phyloP scores from a whole-genome alignment of 352 stramenopile genomes.

The Phytophthora pini region DNA sequence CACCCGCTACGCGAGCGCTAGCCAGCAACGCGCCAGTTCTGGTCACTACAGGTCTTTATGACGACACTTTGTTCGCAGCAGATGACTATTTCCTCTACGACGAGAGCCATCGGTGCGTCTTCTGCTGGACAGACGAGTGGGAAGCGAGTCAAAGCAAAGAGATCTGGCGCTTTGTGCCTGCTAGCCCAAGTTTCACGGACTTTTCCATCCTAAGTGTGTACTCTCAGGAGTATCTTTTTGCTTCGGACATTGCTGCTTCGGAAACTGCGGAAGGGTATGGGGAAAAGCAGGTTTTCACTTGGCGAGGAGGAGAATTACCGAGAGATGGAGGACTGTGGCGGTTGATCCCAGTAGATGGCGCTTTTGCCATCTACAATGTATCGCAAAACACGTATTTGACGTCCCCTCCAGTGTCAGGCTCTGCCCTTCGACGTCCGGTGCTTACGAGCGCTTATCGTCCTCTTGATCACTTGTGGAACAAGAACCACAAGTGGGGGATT shows the following conservation, averaged over 20 bases:
- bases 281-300: slow-evolving; percentile 21
- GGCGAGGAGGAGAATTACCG: slow-evolving; percentile 24
- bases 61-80: slow-evolving; percentile 39
- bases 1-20: slow-evolving; percentile 38
- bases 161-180: slow-evolving; percentile 33
- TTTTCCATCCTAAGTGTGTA: slow-evolving; percentile 33
- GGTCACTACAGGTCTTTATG: slow-evolving; percentile 24
- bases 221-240: slow-evolving; percentile 26
- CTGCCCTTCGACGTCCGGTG: slow-evolving; percentile 21
- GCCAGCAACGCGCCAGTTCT: slow-evolving; percentile 41
- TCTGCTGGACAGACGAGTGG: slow-evolving; percentile 44
- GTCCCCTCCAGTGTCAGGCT: slow-evolving; percentile 15
- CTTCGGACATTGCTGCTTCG: slow-evolving; percentile 16
- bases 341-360: slow-evolving; percentile 18
- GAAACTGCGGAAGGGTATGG: slow-evolving; percentile 18
- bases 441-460: slow-evolving; percentile 26
- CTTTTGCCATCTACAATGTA: slow-evolving; percentile 29
- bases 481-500: slow-evolving; percentile 28
- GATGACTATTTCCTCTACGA: slow-evolving; percentile 38
- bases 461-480: slow-evolving; percentile 24
- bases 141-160: slow-evolving; percentile 46
- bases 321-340: slow-evolving; percentile 23
- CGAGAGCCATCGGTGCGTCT: slow-evolving; percentile 44
- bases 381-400: slow-evolving; percentile 25
- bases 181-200: slow-evolving; percentile 24